phyloP scores from a whole-genome alignment of 1,139 yeast species.

The Lodderomyces margitis region DNA sequence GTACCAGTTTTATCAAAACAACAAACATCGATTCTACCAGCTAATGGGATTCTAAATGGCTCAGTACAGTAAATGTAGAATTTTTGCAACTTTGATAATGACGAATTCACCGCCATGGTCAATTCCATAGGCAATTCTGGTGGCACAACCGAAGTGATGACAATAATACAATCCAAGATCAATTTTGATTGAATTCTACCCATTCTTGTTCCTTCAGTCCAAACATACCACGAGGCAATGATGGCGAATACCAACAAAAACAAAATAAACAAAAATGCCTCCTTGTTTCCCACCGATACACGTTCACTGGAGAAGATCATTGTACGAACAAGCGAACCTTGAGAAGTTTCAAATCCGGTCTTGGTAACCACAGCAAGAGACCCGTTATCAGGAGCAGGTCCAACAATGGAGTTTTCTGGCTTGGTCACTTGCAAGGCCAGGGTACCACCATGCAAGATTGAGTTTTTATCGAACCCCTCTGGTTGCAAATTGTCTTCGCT shows the following conservation, averaged over 20 bases:
- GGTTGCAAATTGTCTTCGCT: constrained; percentile 61
- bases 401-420: constrained; percentile 51
- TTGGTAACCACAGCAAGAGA: constrained; percentile 87
- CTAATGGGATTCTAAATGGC: constrained; percentile 96
- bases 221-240: constrained; percentile 96
- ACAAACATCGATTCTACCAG: constrained; percentile 97
- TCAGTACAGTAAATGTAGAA: constrained; percentile 94
- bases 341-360: constrained; percentile 97
- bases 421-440: constrained; percentile 88
- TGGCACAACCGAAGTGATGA: constrained; percentile 96
- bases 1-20: constrained; percentile 99
- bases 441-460: constrained; percentile 94
- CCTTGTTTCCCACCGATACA: constrained; percentile 93
- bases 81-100: constrained; percentile 83
- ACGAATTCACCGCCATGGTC: constrained; percentile 95
- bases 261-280: constrained; percentile 87
- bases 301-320: constrained; percentile 97
- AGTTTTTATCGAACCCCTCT: constrained; percentile 85
- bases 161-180: constrained; percentile 91
- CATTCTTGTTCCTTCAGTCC: constrained; percentile 96
- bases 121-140: constrained; percentile 99
- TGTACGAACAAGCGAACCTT: constrained; percentile 95
- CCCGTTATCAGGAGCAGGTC: constrained; percentile 83
- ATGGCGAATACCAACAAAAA: constrained; percentile 89
- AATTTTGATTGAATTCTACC: constrained; percentile 94